A percentile compares a stretch with the other conserved stretches of the same genome.
phyloP scores from a whole-genome alignment of 345 rosid genomes.

The Eucalyptus sideroxylon region DNA sequence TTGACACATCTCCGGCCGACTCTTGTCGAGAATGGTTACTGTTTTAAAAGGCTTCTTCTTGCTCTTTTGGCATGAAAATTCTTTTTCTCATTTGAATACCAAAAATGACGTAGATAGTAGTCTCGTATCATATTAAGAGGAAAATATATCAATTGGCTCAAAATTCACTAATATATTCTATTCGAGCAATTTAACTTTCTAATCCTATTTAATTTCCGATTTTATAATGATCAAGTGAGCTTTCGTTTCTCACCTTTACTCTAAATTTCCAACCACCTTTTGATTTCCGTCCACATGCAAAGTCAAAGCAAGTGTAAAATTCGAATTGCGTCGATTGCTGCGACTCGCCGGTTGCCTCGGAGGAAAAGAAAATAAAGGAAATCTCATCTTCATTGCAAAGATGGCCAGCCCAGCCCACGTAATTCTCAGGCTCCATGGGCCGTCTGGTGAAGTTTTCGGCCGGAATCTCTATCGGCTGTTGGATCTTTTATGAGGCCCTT shows the following conservation, averaged over 20 bases:
- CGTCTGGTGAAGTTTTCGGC: background rate
- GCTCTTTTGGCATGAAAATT: background rate
- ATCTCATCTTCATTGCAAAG: background rate
- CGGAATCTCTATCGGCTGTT: background rate
- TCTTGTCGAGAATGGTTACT: background rate
- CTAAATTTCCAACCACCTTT: background rate
- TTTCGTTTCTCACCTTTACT: background rate
- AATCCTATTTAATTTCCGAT: no score
- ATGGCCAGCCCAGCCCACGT: background rate
- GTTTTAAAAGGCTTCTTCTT: background rate
- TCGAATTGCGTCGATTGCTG: background rate
- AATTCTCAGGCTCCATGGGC: background rate
- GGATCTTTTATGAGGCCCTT: background rate
- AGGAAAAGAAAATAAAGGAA: background rate
- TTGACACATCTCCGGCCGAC: background rate
- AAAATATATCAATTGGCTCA: background rate
- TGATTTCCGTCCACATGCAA: background rate
- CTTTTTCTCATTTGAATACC: background rate
- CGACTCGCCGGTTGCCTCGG: background rate
- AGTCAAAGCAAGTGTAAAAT: background rate
- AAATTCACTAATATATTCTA: background rate
- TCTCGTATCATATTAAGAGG: no score
- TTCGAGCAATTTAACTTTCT: no score
- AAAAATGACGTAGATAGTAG: background rate
- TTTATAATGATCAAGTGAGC: background rate